phyloP scores from a whole-genome alignment of 108 stramenopile genomes.

The Epithemia pelagica region DNA sequence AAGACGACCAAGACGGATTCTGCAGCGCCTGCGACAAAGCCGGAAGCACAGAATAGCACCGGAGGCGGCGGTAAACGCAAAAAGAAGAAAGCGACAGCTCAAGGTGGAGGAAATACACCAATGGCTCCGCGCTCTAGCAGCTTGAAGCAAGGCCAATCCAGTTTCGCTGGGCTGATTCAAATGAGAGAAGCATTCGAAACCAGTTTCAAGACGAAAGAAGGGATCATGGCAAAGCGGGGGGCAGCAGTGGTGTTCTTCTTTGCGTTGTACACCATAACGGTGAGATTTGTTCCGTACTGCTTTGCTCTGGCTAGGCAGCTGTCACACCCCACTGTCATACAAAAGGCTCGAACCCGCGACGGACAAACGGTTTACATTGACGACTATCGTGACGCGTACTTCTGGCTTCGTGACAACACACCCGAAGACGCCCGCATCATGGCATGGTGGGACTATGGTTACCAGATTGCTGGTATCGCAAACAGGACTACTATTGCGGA shows the following conservation, averaged over 20 bases:
- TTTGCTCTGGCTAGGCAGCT: conserved; percentile 60
- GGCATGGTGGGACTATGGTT: conserved; percentile 97
- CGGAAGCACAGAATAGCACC: not conserved
- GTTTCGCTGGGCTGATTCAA: conserved; percentile 34
- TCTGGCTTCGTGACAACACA: conserved; percentile 96
- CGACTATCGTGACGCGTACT: conserved; percentile 98
- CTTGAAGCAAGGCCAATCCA: conserved; percentile 4
- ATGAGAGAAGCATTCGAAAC: conserved; percentile 42
- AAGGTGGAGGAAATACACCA: not conserved
- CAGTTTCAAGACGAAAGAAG: conserved; percentile 63
- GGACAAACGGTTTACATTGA: conserved; percentile 84
- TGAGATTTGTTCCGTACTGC: conserved; percentile 57
- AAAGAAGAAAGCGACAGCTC: conserved; percentile 11
- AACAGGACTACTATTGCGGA: conserved; percentile 97
- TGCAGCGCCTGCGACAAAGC: not conserved
- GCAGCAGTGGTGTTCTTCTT: conserved; percentile 38
- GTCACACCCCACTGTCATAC: conserved; percentile 90
- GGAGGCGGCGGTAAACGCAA: conserved; percentile 27
- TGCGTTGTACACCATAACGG: conserved; percentile 43
- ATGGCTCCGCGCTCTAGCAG: not conserved
- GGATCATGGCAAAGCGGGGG: conserved; percentile 53
- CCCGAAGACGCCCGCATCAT: conserved; percentile 91
- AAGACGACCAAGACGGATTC: conserved; percentile 2
- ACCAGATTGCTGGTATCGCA: conserved; percentile 92
- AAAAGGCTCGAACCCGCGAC: conserved; percentile 72